Base-by-base conservation (phyloP, 257 asterid species). In the Leptodermis oblonga region DNA sequence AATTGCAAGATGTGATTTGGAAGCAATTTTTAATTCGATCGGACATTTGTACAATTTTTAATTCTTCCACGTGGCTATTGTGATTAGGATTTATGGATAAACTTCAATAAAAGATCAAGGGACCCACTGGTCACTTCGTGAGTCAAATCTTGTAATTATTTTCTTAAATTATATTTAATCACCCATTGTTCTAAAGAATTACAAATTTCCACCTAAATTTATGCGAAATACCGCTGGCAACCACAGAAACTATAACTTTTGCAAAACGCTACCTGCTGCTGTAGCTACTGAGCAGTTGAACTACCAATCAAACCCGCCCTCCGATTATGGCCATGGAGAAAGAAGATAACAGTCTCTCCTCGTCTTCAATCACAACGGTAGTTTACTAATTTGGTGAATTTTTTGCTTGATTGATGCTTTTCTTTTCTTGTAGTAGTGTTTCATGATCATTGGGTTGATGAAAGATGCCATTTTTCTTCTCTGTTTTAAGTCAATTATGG, bases 291-390 rank as follows among this genome's bases (percentile, higher is more conserved):
- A n/a, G n/a, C n/a, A n/a, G n/a, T n/a, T n/a, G n/a, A n/a, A n/a
- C n/a, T n/a, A n/a, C n/a, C n/a, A n/a, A n/a, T n/a, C n/a, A n/a
- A n/a, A n/a, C n/a, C n/a, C n/a, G n/a, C n/a, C n/a, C n/a, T n/a
- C n/a, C n/a, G 54, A 48, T 17, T 51, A 48, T 11, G 25, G 64
- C 70, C 58, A 58, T 60, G 70, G 78, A 28, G 33, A 65, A 17
- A 31, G 65, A 17, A 31, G 65, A 41, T 30, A 22, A 30, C 42
- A 28, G 30, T 37, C 52, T 12, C 42, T 37, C 36, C 11, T 51
- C 70, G 52, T 48, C 65, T 48, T 76, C 70, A n/a, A 72, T 28
- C 48, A 31, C 65, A 70, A 78, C 36, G 67, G 60, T 68, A 51
- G 66, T 56, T 13, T 56, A 13, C 10, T 31, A 41, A 48, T 15